These are phyloP conservation scores for Mycena rosella DNA, from an alignment of 768 basidiomycete genomes.

Conservation along the genomic window DNA sequence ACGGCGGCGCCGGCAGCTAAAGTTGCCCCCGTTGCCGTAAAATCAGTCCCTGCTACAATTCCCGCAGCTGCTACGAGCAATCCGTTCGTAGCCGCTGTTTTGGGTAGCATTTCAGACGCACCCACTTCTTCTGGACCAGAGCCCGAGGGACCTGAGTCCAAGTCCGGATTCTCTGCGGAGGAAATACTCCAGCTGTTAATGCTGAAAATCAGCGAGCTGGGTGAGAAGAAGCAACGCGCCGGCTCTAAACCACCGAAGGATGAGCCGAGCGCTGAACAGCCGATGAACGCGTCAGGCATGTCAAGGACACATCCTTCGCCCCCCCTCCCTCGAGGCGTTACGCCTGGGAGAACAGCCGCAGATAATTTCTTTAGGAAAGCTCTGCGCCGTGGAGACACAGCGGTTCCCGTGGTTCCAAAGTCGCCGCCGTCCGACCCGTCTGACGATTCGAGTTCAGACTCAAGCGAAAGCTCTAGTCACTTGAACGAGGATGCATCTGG, in stretches of 20 bases:
- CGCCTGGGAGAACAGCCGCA: slow-evolving; percentile 8
- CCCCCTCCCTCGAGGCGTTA: not conserved
- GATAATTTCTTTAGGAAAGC: slow-evolving; percentile 4
- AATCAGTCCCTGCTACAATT: too few species aligned
- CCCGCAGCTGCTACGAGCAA: too few species aligned
- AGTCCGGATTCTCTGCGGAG: slow-evolving; percentile 1
- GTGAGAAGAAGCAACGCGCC: not conserved
- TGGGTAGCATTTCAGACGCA: too few species aligned
- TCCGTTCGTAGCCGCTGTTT: too few species aligned
- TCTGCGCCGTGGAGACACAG: not conserved
- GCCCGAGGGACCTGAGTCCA: not conserved
- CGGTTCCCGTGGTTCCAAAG: not conserved
- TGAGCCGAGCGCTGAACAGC: not conserved
- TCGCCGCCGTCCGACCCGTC: slow-evolving; percentile 15
- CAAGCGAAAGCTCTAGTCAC: slow-evolving; percentile 9
- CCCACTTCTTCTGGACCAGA: not conserved
- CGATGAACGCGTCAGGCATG: not conserved
- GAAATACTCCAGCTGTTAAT: not conserved
- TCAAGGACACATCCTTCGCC: not conserved
- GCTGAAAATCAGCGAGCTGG: slow-evolving; percentile 9
- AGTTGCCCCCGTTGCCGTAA: too few species aligned
- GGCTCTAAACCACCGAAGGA: not conserved
- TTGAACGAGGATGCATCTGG: slow-evolving; percentile 7
- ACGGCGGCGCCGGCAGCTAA: too few species aligned
- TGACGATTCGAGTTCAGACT: slow-evolving; percentile 12